Percentiles rank a stretch among this genome's conserved stretches.
These are phyloP conservation scores for Alternaria triticina DNA, from an alignment of 2,329 filamentous ascomycete species.

Conservation along the genomic window DNA sequence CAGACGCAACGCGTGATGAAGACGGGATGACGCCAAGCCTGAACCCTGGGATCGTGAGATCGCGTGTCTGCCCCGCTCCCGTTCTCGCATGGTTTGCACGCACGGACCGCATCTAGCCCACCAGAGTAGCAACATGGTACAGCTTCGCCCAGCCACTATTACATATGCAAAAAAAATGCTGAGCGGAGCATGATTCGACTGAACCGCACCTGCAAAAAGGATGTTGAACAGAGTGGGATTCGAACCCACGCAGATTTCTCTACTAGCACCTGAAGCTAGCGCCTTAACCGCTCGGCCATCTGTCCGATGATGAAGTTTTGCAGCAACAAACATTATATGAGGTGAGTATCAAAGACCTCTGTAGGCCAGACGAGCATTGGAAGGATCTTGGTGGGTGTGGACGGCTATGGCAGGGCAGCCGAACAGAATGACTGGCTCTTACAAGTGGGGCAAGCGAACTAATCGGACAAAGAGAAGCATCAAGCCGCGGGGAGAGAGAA, in stretches of 20 bases:
- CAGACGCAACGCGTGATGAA: neutral
- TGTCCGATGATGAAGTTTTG: constrained; percentile 11
- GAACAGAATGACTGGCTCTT: neutral
- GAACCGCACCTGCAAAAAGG: neutral
- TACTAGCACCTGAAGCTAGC: constrained; percentile 50
- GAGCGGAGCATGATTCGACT: constrained; percentile 45
- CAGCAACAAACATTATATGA: too few relatives aligned
- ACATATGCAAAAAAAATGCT: constrained; percentile 21
- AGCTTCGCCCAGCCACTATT: neutral
- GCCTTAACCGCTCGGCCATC: constrained; percentile 48
- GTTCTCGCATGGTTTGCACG: neutral
- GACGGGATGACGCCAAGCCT: neutral
- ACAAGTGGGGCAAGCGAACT: neutral
- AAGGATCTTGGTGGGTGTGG: neutral
- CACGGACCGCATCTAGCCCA: neutral
- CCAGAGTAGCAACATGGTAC: neutral
- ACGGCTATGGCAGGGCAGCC: neutral
- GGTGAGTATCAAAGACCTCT: too few relatives aligned
- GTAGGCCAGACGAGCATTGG: too few relatives aligned
- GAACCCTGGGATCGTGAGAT: neutral
- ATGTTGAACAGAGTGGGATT: constrained; percentile 47
- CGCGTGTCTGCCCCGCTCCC: constrained; percentile 4
- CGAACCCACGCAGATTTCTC: constrained; percentile 45
- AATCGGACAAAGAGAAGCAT: neutral
- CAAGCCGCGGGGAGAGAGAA: neutral